Percentiles rank a stretch among this genome's conserved stretches.
Conservation (phyloP, 345 rosid genomes). For the Adansonia digitata region DNA sequence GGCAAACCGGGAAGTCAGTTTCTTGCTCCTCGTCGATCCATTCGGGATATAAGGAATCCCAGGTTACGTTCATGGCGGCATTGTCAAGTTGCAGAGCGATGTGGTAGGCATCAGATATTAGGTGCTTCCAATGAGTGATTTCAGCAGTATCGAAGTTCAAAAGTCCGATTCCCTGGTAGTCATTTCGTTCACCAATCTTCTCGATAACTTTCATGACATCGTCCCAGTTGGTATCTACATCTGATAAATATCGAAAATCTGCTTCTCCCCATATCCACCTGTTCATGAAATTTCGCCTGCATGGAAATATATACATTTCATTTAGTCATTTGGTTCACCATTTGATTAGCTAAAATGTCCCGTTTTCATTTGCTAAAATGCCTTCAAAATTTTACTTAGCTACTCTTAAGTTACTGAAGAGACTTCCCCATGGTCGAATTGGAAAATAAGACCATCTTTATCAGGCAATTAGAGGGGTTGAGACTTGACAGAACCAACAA, state of each 20-base stretch:
- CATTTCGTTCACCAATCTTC: conserved; percentile 29
- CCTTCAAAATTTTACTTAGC: neutral
- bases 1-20: conserved; percentile 72
- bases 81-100: conserved; percentile 40
- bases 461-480: too few relatives aligned
- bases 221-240: conserved; percentile 58
- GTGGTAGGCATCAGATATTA: conserved; percentile 40
- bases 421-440: neutral
- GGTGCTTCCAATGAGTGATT: conserved; percentile 56
- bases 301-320: neutral
- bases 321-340: neutral
- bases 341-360: neutral
- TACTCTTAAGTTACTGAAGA: neutral
- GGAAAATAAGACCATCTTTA: too few relatives aligned
- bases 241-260: conserved; percentile 57
- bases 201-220: conserved; percentile 50
- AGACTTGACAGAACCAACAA: too few relatives aligned
- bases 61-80: conserved; percentile 52
- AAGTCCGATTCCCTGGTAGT: conserved; percentile 64
- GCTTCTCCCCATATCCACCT: conserved; percentile 68
- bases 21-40: conserved; percentile 99
- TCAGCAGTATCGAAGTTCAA: conserved; percentile 66
- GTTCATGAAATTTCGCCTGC: conserved; percentile 39
- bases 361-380: neutral
- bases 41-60: conserved; percentile 86